phyloP scores from a whole-genome alignment of 305 asterid species.

The Plantago rigida region DNA sequence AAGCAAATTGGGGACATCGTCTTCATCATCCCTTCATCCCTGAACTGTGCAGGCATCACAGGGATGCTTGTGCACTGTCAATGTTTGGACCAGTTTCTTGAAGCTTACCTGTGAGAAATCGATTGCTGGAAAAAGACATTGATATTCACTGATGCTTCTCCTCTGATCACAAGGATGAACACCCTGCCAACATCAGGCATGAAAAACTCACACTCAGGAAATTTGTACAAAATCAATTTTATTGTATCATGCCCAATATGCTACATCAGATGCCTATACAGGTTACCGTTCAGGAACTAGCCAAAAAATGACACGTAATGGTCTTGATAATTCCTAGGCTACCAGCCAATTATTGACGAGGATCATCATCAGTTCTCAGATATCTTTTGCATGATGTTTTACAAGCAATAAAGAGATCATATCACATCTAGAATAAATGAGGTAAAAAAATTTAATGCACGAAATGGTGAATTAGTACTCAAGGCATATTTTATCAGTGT shows the following conservation, averaged over 20 bases:
- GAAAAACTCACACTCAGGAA: constrained; percentile 19
- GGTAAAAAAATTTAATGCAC: not conserved
- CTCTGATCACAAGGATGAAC: constrained; percentile 92
- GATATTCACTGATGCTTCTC: constrained; percentile 75
- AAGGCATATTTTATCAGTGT: not conserved
- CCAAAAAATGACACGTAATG: not conserved
- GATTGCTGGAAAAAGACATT: constrained; percentile 68
- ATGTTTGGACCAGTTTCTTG: constrained; percentile 11
- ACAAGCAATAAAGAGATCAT: too few species aligned
- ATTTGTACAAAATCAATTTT: constrained; percentile 2
- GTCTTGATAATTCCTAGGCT: too few species aligned
- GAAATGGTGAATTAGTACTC: not conserved
- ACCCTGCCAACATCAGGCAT: constrained; percentile 46
- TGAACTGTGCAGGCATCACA: constrained; percentile 9
- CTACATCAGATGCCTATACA: too few species aligned
- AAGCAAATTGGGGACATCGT: constrained; percentile 6
- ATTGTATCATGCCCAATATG: not conserved
- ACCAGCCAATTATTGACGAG: too few species aligned
- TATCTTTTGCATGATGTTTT: too few species aligned
- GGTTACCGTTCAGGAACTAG: not conserved
- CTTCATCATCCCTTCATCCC: too few species aligned
- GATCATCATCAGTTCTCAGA: too few species aligned
- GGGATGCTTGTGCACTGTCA: constrained; percentile 10
- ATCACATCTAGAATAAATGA: too few species aligned
- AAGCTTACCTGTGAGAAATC: constrained; percentile 66